Evolutionary conservation across 495 filamentous ascomycete species (phyloP).

Genomic region (Penicillium bovifimosum): DNA sequence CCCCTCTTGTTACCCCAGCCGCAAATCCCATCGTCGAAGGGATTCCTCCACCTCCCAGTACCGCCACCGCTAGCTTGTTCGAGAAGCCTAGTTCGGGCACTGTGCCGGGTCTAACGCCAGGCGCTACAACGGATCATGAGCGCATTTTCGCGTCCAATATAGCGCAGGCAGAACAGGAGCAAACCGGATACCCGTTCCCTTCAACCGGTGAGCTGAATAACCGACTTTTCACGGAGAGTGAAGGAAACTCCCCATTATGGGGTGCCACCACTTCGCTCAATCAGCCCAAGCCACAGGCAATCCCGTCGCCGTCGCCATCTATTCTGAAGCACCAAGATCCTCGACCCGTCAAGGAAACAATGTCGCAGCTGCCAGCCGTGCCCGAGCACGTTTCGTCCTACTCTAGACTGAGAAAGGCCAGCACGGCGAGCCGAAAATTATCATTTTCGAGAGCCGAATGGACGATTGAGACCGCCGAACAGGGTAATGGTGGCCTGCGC

Average conservation of each 20-base stretch:
- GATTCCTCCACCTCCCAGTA: conserved; percentile 35
- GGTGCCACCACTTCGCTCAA: conserved; percentile 56
- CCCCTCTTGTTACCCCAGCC: conserved; percentile 27
- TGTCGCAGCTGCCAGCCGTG: conserved; percentile 21
- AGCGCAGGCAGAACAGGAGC: conserved; percentile 28
- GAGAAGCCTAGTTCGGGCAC: conserved; percentile 38
- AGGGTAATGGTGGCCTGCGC: conserved; percentile 84
- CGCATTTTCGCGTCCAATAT: conserved; percentile 50
- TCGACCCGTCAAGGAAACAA: conserved; percentile 25
- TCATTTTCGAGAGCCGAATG: conserved; percentile 63
- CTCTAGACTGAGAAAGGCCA: conserved; percentile 10
- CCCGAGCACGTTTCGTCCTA: conserved; percentile 9
- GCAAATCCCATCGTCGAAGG: conserved; percentile 24
- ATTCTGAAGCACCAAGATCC: conserved; percentile 62
- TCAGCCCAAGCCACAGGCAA: conserved; percentile 69
- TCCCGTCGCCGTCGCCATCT: conserved; percentile 62
- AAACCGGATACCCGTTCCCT: conserved; percentile 35
- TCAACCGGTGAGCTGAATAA: conserved; percentile 9
- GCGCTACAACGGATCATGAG: conserved; percentile 55
- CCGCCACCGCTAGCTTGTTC: conserved; percentile 33
- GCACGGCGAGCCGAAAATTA: conserved; percentile 44
- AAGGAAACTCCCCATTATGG: conserved; percentile 53
- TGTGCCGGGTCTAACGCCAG: conserved; percentile 44
- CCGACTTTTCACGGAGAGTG: conserved; percentile 35
- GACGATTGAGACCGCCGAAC: conserved; percentile 77